Evolutionary conservation across 805 yeast genomes (phyloP), one percentile per base, ranked within the genome.

Genomic region (Cephaloascus fragrans): DNA sequence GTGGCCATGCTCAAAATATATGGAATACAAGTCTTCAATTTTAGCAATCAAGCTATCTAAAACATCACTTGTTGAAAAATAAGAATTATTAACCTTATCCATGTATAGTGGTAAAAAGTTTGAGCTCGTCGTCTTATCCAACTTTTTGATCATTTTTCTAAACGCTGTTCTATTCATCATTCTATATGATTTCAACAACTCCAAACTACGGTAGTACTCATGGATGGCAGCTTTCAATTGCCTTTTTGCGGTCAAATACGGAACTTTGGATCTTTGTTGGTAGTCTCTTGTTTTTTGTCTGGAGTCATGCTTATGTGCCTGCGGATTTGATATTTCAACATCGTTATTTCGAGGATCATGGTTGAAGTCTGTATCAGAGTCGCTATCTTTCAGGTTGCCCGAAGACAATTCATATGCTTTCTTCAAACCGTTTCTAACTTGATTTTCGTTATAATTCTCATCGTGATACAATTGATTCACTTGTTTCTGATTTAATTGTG

Each of bases 71-170:
- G 77, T 67, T 23, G 73, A 69, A 52, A 83, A 80, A 47, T 77
- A 69, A n/a, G 78, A 56, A 3, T 53, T 47, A 44, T 79, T 77
- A 4, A 84, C 71, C 39, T 72, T 74, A 17, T 65, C 67, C 77
- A 80, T 69, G 51, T 77, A 86, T 3, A 54, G 44, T 1, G 61
- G 55, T 10, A 75, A 63, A 3, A 70, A 47, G 1, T 62, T 47
- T 8, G 74, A 62, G 10, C 63, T 53, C 2, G 80, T 69, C 3
- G 80, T 69, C 51, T 93, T 93, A 59, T 93, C 98, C 54, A 77
- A 89, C 56, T 93, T 93, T 53, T 93, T 93, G 42, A 87, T 69
- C 50, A 93, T 79, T 51, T 93, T 93, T 38, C 96, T 73, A 50
- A 89, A 77, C 0, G 94, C 98, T 0, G 95, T 88, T 23, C 88